Conservation (phyloP, 2,329 filamentous ascomycete species). For the Biscogniauxia sp. region DNA sequence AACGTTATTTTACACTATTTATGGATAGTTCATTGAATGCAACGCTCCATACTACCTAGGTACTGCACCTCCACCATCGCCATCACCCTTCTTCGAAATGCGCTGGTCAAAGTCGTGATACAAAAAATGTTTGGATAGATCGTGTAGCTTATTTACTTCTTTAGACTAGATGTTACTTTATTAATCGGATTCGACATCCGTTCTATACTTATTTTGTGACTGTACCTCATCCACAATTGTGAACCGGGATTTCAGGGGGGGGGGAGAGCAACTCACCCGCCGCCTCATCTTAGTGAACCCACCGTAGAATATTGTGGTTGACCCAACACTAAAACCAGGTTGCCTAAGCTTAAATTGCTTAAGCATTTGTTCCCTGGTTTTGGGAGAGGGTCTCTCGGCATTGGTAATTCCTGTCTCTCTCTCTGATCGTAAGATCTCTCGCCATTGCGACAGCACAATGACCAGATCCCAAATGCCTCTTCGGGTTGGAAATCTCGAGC, state of each 20-base stretch:
- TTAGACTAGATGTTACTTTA: not conserved
- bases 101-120: not conserved
- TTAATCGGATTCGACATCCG: not conserved
- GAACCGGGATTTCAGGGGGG: not conserved
- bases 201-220: not conserved
- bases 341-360: not conserved
- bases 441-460: not conserved
- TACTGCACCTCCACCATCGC: too few relatives aligned
- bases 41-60: too few relatives aligned
- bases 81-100: not conserved
- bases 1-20: not conserved
- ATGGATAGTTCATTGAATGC: not conserved
- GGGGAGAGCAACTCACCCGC: not conserved
- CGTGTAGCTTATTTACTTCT: not conserved
- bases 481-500: not conserved
- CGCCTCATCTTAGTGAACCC: not conserved
- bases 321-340: not conserved
- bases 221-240: not conserved
- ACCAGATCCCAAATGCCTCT: not conserved
- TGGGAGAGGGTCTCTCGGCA: not conserved
- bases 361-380: not conserved
- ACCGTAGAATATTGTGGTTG: not conserved
- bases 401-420: not conserved
- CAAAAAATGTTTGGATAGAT: not conserved
- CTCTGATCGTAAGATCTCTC: not conserved